A percentile compares a stretch with the other conserved stretches of the same genome.
Conservation (phyloP, 2,329 filamentous ascomycete species). For the Drechslera avenae region DNA sequence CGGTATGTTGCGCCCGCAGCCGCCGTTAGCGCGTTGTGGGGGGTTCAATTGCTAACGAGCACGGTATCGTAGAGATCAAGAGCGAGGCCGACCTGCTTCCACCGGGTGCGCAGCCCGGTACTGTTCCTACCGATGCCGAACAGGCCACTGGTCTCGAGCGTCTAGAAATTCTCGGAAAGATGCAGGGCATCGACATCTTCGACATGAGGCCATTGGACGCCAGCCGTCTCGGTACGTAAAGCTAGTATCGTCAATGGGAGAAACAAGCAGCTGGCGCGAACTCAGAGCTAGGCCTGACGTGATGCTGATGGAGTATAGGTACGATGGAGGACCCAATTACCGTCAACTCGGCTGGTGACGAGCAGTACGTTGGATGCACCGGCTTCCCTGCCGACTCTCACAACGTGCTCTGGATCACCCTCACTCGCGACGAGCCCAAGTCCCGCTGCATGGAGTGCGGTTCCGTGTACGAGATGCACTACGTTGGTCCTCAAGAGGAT, state of each 20-base stretch:
- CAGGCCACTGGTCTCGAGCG: constrained; percentile 97
- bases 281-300: constrained; percentile 2
- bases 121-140: constrained; percentile 90
- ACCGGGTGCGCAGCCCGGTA: constrained; percentile 80
- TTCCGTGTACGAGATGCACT: constrained; percentile 97
- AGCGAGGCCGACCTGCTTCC: constrained; percentile 79
- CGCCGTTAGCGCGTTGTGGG: constrained; percentile 8
- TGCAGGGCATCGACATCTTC: constrained; percentile 97
- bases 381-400: constrained; percentile 93
- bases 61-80: constrained; percentile 73
- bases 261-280: background rate
- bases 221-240: constrained; percentile 74
- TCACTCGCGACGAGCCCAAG: constrained; percentile 85
- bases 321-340: constrained; percentile 85
- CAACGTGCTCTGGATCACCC: constrained; percentile 84
- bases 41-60: constrained; percentile 35
- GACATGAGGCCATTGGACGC: constrained; percentile 97
- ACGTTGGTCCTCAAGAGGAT: constrained; percentile 82
- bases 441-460: constrained; percentile 98
- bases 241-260: background rate
- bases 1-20: constrained; percentile 41
- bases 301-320: constrained; percentile 57
- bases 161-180: constrained; percentile 98
- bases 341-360: constrained; percentile 89
- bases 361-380: constrained; percentile 97